phyloP scores from a whole-genome alignment of 2,329 filamentous ascomycete genomes.

The Seiridium cupressi region DNA sequence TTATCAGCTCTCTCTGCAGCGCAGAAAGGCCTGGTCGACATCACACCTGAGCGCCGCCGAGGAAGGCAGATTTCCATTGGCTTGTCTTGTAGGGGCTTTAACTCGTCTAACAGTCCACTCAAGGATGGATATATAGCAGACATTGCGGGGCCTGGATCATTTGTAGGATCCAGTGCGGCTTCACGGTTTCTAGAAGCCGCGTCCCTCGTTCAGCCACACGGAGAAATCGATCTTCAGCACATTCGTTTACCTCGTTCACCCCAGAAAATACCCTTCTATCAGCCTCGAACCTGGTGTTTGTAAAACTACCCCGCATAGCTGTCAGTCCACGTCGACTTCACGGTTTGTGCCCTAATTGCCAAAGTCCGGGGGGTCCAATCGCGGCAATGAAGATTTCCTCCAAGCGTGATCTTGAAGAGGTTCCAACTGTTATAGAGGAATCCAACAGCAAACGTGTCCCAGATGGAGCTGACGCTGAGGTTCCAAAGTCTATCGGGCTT shows the following conservation, averaged over 20 bases:
- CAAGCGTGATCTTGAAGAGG: not conserved
- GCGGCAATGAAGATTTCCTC: too few species aligned
- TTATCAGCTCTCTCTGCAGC: not conserved
- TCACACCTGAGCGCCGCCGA: too few species aligned
- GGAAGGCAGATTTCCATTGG: too few species aligned
- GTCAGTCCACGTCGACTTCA: too few species aligned
- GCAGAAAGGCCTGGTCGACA: not conserved
- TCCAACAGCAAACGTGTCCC: not conserved
- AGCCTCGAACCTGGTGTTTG: not conserved
- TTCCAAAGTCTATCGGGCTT: not conserved
- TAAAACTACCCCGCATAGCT: not conserved
- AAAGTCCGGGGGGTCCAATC: too few species aligned
- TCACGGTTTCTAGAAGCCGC: not conserved
- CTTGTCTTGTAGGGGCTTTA: too few species aligned
- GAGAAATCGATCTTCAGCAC: constrained; percentile 16
- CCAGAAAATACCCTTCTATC: constrained; percentile 11
- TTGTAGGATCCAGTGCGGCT: too few species aligned
- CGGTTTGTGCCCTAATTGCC: too few species aligned
- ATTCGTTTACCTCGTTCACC: constrained; percentile 17
- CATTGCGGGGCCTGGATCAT: too few species aligned
- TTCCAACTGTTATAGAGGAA: not conserved
- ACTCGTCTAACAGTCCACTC: too few species aligned
- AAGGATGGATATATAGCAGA: too few species aligned
- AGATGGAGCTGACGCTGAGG: not conserved
- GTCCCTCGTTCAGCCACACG: constrained; percentile 11